These are phyloP conservation scores for Scutellaria baicalensis DNA, from an alignment of 257 asterid genomes.

Conservation along the genomic window DNA sequence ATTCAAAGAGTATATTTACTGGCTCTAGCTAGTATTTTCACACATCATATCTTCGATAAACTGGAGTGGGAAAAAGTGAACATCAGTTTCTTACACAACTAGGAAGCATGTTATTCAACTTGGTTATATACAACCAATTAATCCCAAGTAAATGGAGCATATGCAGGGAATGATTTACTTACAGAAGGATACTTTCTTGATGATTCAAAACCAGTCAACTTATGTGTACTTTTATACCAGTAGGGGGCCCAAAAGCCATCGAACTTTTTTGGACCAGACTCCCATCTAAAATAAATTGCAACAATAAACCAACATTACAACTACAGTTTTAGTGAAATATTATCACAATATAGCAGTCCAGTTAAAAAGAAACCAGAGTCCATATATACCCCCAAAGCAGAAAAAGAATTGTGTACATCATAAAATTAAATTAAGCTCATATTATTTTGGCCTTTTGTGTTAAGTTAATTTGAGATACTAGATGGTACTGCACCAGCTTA, in stretches of 20 bases:
- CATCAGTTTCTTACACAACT: too few species aligned
- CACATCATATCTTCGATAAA: too few species aligned
- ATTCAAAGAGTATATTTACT: too few species aligned
- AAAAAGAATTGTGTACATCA: background rate
- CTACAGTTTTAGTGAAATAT: background rate
- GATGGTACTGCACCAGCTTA: background rate
- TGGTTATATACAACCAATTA: background rate
- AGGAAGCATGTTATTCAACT: background rate
- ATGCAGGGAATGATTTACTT: slow-evolving; percentile 11
- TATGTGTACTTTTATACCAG: slow-evolving; percentile 62
- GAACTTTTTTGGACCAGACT: slow-evolving; percentile 66
- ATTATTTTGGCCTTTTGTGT: background rate
- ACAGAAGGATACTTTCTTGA: slow-evolving; percentile 58
- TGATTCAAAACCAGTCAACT: slow-evolving; percentile 50
- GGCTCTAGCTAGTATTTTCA: too few species aligned
- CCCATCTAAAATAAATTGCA: slow-evolving; percentile 54
- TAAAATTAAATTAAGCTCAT: background rate
- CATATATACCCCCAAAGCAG: background rate
- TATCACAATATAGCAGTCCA: background rate
- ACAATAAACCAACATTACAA: slow-evolving; percentile 1
- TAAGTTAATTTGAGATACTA: background rate
- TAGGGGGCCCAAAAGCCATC: slow-evolving; percentile 88
- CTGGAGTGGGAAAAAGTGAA: too few species aligned
- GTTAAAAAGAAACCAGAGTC: background rate
- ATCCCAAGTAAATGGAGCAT: background rate